Base-by-base conservation (phyloP, 768 basidiomycete genomes). In the Gelatoporia subvermispora region DNA sequence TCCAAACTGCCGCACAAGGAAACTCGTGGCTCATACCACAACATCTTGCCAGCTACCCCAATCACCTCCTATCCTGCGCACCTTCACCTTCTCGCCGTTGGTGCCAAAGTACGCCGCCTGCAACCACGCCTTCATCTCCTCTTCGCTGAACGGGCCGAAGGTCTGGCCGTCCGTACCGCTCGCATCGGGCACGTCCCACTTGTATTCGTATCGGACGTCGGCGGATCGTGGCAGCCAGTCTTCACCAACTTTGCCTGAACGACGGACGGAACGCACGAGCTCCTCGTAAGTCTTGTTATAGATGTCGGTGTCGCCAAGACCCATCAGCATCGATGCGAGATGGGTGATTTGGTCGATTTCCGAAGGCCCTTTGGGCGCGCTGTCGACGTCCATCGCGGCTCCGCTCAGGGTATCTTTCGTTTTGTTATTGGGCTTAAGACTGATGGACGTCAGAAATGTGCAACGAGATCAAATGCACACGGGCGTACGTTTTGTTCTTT, bases 211-310 rank as follows among this genome's bases (percentile, higher is more conserved):
- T 61, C 76, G 79, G 47, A 82, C 65, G 55, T 88, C 82, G 17
- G 87, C 85, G 15, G 84, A 85, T 1, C 85, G 84, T 9, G 92
- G 87, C 0, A 74, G 67, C 91, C 92, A 93, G 43, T 75, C 71
- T 2, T 72, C 59, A 34, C 79, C 76, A 36, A 93, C 88, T 22
- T 68, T 71, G 35, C 88, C 89, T 4, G 87, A 82, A 3, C 80
- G 74, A 25, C 88, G 81, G 18, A 93, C 78, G 35, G 76, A 70
- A 49, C 88, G 83, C 17, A 95, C 80, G 44, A 95, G 75, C 60
- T 90, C 85, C 56, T 93, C 90, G 62, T 90, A 90, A 0, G 88
- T 86, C 63, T 79, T 84, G 35, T 84, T 85, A 68, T 94, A 95
- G 47, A 94, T 78, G 59, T 94, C 91, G 16, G 77, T 73, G 52